phyloP scores from a whole-genome alignment of 2,329 filamentous ascomycete species.

The Colletotrichum lindemuthianum region DNA sequence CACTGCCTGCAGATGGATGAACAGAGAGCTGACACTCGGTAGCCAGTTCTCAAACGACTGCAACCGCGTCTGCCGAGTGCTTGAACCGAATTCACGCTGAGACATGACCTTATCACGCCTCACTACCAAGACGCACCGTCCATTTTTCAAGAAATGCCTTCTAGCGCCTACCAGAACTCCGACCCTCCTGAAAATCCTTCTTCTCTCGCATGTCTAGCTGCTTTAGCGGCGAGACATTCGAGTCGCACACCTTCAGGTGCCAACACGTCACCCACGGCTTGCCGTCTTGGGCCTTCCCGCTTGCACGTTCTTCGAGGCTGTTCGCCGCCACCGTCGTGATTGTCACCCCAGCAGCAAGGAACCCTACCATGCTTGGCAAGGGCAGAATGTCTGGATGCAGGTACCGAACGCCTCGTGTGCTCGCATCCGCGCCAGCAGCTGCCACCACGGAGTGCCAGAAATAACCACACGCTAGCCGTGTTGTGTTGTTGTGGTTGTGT shows the following conservation, averaged over 20 bases:
- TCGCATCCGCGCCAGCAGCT: too few relatives aligned
- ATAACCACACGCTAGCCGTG: slow-evolving; percentile 4
- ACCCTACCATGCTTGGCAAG: not conserved
- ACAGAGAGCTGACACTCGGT: not conserved
- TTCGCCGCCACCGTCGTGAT: slow-evolving; percentile 22
- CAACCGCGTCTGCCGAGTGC: not conserved
- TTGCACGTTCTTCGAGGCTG: not conserved
- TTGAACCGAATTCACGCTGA: not conserved
- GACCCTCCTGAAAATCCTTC: slow-evolving; percentile 25
- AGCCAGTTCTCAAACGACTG: too few relatives aligned
- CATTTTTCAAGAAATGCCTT: slow-evolving; percentile 2
- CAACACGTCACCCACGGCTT: slow-evolving; percentile 28
- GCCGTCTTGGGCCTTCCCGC: slow-evolving; percentile 23
- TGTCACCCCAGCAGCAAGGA: slow-evolving; percentile 2
- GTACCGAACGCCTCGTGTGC: slow-evolving; percentile 19
- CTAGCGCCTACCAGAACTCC: slow-evolving; percentile 10
- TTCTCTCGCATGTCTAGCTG: slow-evolving; percentile 20
- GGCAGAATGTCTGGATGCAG: slow-evolving; percentile 20
- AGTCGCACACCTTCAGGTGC: slow-evolving; percentile 4
- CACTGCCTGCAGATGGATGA: slow-evolving; percentile 1
- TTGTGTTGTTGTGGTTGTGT: not conserved
- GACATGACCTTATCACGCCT: slow-evolving; percentile 16
- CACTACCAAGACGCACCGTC: slow-evolving; percentile 7
- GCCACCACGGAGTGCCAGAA: slow-evolving; percentile 14
- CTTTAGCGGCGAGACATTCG: slow-evolving; percentile 13